phyloP scores from a whole-genome alignment of 768 basidiomycete species.

The Lentinula guzmanii region DNA sequence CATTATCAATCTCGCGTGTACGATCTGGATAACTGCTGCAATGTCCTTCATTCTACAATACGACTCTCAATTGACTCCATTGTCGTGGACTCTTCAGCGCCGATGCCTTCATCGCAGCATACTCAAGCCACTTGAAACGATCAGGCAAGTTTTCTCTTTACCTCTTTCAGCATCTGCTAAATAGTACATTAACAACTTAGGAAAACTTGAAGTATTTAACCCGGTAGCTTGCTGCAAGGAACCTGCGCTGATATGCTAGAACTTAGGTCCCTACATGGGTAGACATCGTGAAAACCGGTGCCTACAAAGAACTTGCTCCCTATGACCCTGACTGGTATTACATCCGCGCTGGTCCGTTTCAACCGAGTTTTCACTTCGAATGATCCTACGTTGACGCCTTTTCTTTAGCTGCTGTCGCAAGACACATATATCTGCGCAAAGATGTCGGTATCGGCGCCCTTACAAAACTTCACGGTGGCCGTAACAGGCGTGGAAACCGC shows the following conservation, averaged over 20 bases:
- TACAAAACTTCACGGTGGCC: conserved; percentile 93
- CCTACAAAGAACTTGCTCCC: conserved; percentile 96
- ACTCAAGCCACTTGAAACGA: conserved; percentile 94
- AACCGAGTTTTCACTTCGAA: background rate
- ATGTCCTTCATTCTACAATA: background rate
- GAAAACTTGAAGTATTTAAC: background rate
- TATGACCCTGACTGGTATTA: conserved; percentile 99
- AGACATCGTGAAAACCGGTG: conserved; percentile 96
- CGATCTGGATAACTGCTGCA: background rate
- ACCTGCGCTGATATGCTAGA: background rate
- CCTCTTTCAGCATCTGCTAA: background rate
- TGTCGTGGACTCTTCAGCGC: conserved; percentile 48
- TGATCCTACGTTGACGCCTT: background rate
- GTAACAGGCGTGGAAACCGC: conserved; percentile 93
- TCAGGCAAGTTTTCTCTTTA: conserved; percentile 77
- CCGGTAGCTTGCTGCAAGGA: too few species aligned
- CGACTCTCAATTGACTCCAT: conserved; percentile 10
- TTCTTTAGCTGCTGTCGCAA: conserved; percentile 83
- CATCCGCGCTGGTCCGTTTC: conserved; percentile 84
- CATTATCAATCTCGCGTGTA: background rate
- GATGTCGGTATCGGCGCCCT: conserved; percentile 92
- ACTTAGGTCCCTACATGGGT: conserved; percentile 91
- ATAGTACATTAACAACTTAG: background rate
- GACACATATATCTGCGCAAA: conserved; percentile 99
- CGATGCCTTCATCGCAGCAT: conserved; percentile 90